Conservation (phyloP, 2,329 filamentous ascomycete species). For the Botryosphaeria dothidea region DNA sequence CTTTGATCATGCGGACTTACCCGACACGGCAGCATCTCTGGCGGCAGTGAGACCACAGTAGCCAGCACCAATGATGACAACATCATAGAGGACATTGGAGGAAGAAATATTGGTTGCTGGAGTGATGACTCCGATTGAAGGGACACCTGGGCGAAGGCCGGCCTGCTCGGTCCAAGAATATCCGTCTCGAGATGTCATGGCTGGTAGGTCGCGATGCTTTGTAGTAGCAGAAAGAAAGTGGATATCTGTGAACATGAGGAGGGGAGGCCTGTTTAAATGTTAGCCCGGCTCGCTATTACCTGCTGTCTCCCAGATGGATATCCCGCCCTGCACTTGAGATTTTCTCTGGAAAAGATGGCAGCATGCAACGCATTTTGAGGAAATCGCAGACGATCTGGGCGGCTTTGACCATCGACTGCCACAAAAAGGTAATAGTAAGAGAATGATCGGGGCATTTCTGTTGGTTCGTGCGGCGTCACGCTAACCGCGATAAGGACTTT, state of each 20-base stretch:
- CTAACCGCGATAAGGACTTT: neutral
- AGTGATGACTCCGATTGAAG: conserved; percentile 25
- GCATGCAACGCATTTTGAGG: no score
- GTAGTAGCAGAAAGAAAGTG: neutral
- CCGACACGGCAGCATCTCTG: conserved; percentile 25
- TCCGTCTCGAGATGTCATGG: conserved; percentile 28
- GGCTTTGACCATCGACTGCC: neutral
- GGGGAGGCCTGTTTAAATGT: neutral
- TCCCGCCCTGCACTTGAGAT: neutral
- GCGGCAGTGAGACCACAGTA: conserved; percentile 31
- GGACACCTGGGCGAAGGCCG: conserved; percentile 26
- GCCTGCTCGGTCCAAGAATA: conserved; percentile 25
- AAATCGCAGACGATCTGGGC: neutral
- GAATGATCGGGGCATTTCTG: neutral
- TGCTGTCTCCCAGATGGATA: no score
- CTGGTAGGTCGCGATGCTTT: neutral
- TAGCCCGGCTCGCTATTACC: neutral
- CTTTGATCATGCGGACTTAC: conserved; percentile 26
- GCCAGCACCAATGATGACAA: conserved; percentile 29
- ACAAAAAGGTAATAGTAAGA: neutral
- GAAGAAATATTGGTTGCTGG: conserved; percentile 24
- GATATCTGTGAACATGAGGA: neutral
- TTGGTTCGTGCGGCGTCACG: neutral
- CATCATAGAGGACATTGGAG: conserved; percentile 24
- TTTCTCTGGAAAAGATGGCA: neutral